These are phyloP conservation scores for Hanseniaspora pseudoguilliermondii DNA, from an alignment of 805 yeast species.

Conservation along the genomic window DNA sequence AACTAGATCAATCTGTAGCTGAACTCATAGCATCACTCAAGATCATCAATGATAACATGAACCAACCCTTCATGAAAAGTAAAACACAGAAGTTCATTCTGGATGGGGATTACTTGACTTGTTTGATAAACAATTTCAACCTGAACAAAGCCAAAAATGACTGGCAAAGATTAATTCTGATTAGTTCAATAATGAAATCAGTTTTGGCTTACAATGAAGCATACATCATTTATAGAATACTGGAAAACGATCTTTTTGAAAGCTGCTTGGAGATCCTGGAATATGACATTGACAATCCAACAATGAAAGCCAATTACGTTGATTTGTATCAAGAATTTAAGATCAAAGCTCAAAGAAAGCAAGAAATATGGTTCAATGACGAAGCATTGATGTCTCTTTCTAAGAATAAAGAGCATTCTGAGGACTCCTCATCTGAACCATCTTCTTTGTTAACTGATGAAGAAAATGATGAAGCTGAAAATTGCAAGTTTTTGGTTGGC, in stretches of 20 bases:
- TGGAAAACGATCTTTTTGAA: conserved; percentile 39
- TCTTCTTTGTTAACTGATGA: conserved; percentile 15
- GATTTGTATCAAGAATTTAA: conserved; percentile 29
- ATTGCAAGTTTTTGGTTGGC: conserved; percentile 15
- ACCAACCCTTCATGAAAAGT: conserved; percentile 46
- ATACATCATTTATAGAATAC: conserved; percentile 42
- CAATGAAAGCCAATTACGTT: conserved; percentile 66
- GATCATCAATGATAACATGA: conserved; percentile 45
- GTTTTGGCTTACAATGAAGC: conserved; percentile 61
- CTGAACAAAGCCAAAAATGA: conserved; percentile 42
- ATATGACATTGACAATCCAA: conserved; percentile 79
- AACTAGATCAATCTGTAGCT: conserved; percentile 34
- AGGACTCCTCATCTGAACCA: conserved; percentile 16
- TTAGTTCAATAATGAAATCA: conserved; percentile 65
- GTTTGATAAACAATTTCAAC: conserved; percentile 41
- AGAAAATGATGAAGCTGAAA: conserved; percentile 17
- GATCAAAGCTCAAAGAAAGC: conserved; percentile 16
- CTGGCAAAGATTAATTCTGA: conserved; percentile 44
- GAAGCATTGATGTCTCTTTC: conserved; percentile 19
- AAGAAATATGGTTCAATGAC: conserved; percentile 18
- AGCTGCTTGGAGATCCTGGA: conserved; percentile 73
- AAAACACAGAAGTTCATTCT: conserved; percentile 47
- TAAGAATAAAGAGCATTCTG: conserved; percentile 18
- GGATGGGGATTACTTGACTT: conserved; percentile 39
- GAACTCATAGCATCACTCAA: conserved; percentile 45